A percentile compares a stretch with the other conserved stretches of the same genome.
phyloP scores from a whole-genome alignment of 768 basidiomycete genomes.

The Russula dissimulans region DNA sequence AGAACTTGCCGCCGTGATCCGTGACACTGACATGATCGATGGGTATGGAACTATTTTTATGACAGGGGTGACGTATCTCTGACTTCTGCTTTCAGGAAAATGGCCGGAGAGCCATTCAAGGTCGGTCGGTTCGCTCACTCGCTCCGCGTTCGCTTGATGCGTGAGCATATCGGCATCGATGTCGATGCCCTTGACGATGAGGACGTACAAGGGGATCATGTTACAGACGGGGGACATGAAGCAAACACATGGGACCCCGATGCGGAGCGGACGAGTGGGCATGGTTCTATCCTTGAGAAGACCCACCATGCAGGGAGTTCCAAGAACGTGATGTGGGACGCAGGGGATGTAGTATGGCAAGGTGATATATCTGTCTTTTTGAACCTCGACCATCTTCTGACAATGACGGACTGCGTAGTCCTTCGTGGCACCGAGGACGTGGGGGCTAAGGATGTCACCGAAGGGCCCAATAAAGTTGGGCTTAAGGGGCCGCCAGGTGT shows the following conservation, averaged over 20 bases:
- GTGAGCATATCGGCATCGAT: conserved; percentile 92
- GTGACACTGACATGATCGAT: conserved; percentile 96
- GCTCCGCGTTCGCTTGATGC: conserved; percentile 87
- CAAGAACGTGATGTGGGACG: conserved; percentile 20
- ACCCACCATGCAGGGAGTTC: conserved; percentile 14
- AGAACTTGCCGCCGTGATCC: conserved; percentile 83
- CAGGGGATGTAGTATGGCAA: conserved; percentile 28
- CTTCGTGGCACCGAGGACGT: conserved; percentile 33
- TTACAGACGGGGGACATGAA: conserved; percentile 40
- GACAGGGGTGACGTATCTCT: background rate
- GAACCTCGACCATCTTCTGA: background rate
- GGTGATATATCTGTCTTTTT: conserved; percentile 30
- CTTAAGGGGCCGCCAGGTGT: conserved; percentile 32
- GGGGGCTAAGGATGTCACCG: conserved; percentile 28
- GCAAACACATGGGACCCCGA: conserved; percentile 69
- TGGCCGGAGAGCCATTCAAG: conserved; percentile 91
- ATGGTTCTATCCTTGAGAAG: conserved; percentile 33
- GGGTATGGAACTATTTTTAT: conserved; percentile 37
- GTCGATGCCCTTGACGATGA: conserved; percentile 82
- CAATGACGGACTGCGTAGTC: conserved; percentile 28
- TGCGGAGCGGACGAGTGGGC: conserved; percentile 47
- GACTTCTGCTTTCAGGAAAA: conserved; percentile 43
- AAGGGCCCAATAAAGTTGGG: conserved; percentile 36
- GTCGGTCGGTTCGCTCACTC: conserved; percentile 97
- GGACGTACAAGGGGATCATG: conserved; percentile 48